Conservation (phyloP, 2,329 filamentous ascomycete species). For the Ophiocordyceps polyrhachis-furcata region DNA sequence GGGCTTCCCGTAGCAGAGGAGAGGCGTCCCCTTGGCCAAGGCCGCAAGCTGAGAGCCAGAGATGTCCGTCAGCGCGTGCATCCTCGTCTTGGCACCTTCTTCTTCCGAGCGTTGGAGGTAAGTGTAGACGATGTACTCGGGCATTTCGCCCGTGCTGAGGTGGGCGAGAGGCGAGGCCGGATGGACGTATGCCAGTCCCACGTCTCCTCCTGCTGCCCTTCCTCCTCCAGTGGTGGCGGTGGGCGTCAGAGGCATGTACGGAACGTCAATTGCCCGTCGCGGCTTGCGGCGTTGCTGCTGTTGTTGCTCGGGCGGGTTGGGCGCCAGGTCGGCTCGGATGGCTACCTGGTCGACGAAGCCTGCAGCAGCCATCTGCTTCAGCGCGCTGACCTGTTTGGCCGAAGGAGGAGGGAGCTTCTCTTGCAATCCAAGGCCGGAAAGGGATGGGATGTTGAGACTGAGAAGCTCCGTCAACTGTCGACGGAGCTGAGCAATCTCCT, state of each 20-base stretch:
- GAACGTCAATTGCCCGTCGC: conserved; percentile 74
- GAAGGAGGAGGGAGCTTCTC: conserved; percentile 40
- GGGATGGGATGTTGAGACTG: conserved; percentile 52
- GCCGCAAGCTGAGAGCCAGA: conserved; percentile 57
- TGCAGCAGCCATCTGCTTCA: conserved; percentile 82
- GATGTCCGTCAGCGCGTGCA: conserved; percentile 73
- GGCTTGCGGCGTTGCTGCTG: conserved; percentile 35
- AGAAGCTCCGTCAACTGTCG: conserved; percentile 69
- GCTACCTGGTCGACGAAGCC: conserved; percentile 92
- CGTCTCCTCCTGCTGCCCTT: conserved; percentile 18
- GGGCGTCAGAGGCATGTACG: conserved; percentile 72
- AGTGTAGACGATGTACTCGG: conserved; percentile 73
- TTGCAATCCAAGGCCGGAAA: conserved; percentile 33
- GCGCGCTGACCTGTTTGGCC: conserved; percentile 51
- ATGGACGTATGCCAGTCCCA: conserved; percentile 69
- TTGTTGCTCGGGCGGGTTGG: conserved; percentile 45
- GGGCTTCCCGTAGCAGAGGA: conserved; percentile 75
- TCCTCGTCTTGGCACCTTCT: conserved; percentile 53
- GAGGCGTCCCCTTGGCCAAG: conserved; percentile 66
- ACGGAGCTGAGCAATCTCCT: conserved; percentile 69
- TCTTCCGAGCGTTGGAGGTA: conserved; percentile 55
- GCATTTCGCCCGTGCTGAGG: conserved; percentile 51
- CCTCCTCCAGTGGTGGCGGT: conserved; percentile 24
- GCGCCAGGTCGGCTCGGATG: conserved; percentile 74
- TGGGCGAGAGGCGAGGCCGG: conserved; percentile 66